A percentile compares a stretch with the other conserved stretches of the same genome.
Evolutionary conservation across 495 filamentous ascomycete species (phyloP).

Genomic region (Penicillium coprophilum): DNA sequence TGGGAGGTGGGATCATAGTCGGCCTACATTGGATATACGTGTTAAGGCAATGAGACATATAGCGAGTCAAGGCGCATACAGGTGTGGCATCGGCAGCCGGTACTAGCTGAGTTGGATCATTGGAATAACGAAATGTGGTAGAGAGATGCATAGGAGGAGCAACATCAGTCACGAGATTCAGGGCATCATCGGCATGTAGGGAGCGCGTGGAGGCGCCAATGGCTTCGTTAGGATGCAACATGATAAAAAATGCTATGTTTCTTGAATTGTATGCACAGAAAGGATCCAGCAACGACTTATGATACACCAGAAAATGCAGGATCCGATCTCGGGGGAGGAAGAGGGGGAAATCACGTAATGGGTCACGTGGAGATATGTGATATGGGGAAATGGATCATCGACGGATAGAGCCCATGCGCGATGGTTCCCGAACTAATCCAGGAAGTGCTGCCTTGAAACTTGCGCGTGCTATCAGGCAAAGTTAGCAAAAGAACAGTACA

Average conservation of each 20-base stretch:
- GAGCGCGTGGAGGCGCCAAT: slow-evolving; percentile 59
- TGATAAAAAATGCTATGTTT: slow-evolving; percentile 25
- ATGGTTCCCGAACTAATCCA: slow-evolving; percentile 47
- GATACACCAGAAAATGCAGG: slow-evolving; percentile 22
- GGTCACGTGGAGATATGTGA: slow-evolving; percentile 22
- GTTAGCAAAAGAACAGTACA: slow-evolving; percentile 10
- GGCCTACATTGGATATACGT: slow-evolving; percentile 17
- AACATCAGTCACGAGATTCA: slow-evolving; percentile 71
- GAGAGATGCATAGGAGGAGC: slow-evolving; percentile 84
- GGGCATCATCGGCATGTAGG: slow-evolving; percentile 83
- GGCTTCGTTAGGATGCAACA: slow-evolving; percentile 29
- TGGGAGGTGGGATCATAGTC: slow-evolving; percentile 30
- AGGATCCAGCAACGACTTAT: slow-evolving; percentile 13
- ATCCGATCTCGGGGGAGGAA: slow-evolving; percentile 5
- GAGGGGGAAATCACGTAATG: slow-evolving; percentile 20
- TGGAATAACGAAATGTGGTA: slow-evolving; percentile 81
- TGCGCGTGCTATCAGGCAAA: slow-evolving; percentile 40
- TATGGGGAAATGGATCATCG: slow-evolving; percentile 31
- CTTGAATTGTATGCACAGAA: slow-evolving; percentile 32
- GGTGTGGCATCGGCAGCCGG: slow-evolving; percentile 37
- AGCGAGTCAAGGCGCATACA: slow-evolving; percentile 25
- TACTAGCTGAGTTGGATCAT: slow-evolving; percentile 61
- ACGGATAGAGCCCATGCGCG: slow-evolving; percentile 51
- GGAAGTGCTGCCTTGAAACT: slow-evolving; percentile 48
- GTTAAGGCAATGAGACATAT: background rate